Percentiles rank a stretch among this genome's conserved stretches.
These are phyloP conservation scores for Candida nitratophila DNA, from an alignment of 805 yeast species.

Conservation along the genomic window DNA sequence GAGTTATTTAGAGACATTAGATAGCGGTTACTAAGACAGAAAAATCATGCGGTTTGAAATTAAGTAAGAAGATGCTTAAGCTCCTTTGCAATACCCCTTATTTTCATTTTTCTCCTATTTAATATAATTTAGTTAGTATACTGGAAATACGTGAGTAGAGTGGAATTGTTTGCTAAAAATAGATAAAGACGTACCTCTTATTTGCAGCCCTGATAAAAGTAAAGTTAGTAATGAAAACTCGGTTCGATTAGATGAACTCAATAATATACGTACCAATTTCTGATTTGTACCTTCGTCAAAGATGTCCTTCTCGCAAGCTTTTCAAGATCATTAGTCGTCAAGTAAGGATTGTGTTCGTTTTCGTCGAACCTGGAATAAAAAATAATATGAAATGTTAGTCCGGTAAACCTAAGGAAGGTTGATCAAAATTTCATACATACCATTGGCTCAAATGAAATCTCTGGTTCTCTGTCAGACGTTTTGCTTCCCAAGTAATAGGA, in stretches of 20 bases:
- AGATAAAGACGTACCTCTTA: not conserved
- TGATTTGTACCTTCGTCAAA: not conserved
- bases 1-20: no score
- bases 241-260: not conserved
- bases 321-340: not conserved
- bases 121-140: not conserved
- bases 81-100: not conserved
- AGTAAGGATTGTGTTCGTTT: not conserved
- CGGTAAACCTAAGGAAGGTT: no score
- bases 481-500: not conserved
- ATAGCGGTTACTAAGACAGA: not conserved
- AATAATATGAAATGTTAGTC: not conserved
- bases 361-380: not conserved
- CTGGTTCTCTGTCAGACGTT: no score
- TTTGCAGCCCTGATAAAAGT: conserved; percentile 1
- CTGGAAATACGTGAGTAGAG: no score
- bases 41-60: not conserved
- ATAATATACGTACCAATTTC: not conserved
- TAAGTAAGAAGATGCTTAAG: not conserved
- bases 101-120: not conserved
- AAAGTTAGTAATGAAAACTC: not conserved
- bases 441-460: not conserved
- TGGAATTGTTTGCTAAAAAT: no score
- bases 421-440: no score
- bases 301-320: not conserved